Conservation (phyloP, 2,329 filamentous ascomycete genomes). For the Colletotrichum melonis region DNA sequence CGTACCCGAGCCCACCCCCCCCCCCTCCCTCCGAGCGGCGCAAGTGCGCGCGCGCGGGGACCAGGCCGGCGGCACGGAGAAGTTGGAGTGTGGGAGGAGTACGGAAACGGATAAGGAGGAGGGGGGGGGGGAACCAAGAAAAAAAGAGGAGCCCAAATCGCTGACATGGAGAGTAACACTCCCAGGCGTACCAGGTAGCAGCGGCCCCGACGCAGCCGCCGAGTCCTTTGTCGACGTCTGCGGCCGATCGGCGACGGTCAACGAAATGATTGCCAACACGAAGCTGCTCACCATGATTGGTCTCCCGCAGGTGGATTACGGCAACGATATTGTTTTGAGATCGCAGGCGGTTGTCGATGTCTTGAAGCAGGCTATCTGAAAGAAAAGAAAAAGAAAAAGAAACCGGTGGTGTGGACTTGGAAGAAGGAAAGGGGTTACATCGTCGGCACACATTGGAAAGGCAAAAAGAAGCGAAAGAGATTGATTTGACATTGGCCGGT, state of each 20-base stretch:
- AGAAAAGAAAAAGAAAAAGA: too few relatives aligned
- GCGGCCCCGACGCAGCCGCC: conserved; percentile 37
- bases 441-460: not conserved
- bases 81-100: too few relatives aligned
- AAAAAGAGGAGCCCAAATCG: not conserved
- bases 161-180: conserved; percentile 16
- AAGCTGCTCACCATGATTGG: conserved; percentile 47
- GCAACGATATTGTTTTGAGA: conserved; percentile 41
- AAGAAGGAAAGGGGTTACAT: not conserved
- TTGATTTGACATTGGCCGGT: not conserved
- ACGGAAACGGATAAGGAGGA: not conserved
- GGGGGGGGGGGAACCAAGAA: not conserved
- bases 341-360: conserved; percentile 40
- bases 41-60: not conserved
- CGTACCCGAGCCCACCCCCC: not conserved
- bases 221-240: conserved; percentile 45
- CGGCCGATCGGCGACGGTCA: conserved; percentile 44
- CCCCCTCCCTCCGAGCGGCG: not conserved
- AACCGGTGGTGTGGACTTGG: not conserved
- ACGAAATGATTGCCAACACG: conserved; percentile 46
- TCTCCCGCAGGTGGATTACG: conserved; percentile 43
- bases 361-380: conserved; percentile 32
- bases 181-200: conserved; percentile 12
- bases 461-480: not conserved
- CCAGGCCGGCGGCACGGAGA: not conserved